These are phyloP conservation scores for Starmerella roubikii DNA, from an alignment of 805 yeast species.

Conservation along the genomic window DNA sequence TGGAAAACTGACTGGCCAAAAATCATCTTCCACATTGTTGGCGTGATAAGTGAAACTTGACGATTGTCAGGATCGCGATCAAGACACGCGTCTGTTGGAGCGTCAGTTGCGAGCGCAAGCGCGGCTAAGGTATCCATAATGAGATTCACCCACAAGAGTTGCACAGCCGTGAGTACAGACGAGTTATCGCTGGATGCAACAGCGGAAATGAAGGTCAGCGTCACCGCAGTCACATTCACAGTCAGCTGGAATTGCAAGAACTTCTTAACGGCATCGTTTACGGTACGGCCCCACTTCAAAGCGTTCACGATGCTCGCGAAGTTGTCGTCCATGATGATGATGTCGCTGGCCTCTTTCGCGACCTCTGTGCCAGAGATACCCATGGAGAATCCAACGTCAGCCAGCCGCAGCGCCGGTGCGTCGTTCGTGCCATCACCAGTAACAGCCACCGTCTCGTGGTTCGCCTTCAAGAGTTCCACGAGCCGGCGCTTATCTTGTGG, in stretches of 20 bases:
- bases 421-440: slow-evolving; percentile 99
- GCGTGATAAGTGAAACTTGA: slow-evolving; percentile 60
- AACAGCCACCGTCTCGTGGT: slow-evolving; percentile 93
- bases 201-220: slow-evolving; percentile 84
- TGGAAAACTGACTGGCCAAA: slow-evolving; percentile 74
- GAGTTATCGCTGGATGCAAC: slow-evolving; percentile 65
- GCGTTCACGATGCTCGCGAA: slow-evolving; percentile 92
- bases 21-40: slow-evolving; percentile 98
- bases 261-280: slow-evolving; percentile 83
- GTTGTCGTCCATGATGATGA: slow-evolving; percentile 85
- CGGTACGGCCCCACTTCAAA: slow-evolving; percentile 97
- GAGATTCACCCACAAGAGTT: slow-evolving; percentile 90
- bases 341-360: slow-evolving; percentile 94
- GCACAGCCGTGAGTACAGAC: slow-evolving; percentile 93
- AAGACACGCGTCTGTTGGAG: slow-evolving; percentile 73
- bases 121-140: slow-evolving; percentile 99
- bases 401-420: slow-evolving; percentile 92
- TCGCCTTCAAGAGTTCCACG: slow-evolving; percentile 62
- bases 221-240: slow-evolving; percentile 93
- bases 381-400: slow-evolving; percentile 98
- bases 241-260: slow-evolving; percentile 94
- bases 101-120: slow-evolving; percentile 91
- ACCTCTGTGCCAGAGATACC: slow-evolving; percentile 98
- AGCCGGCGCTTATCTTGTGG: slow-evolving; percentile 89
- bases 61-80: slow-evolving; percentile 78